Percentiles rank a stretch among this genome's conserved stretches.
Conservation (phyloP, 345 rosid species). For the Adansonia digitata region DNA sequence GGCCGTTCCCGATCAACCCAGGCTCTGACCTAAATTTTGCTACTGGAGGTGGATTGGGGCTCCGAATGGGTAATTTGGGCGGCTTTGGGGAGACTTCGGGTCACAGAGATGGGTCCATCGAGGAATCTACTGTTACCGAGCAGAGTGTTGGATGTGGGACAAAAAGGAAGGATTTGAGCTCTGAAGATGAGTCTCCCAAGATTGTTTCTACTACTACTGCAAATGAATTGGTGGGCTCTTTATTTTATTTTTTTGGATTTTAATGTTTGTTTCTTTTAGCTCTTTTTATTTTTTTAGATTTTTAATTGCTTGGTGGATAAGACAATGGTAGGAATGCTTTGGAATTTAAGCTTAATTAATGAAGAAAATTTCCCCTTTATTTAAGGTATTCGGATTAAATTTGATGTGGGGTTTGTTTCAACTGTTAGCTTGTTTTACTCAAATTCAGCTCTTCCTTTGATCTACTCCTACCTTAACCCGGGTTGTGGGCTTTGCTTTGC, state of each 20-base stretch:
- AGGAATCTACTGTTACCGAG: conserved; percentile 80
- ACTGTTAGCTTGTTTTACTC: background rate
- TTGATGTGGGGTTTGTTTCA: background rate
- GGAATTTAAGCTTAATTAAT: background rate
- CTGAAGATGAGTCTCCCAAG: conserved; percentile 66
- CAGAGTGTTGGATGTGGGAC: conserved; percentile 57
- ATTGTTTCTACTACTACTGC: conserved; percentile 72
- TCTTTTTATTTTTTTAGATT: background rate
- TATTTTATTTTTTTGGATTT: background rate
- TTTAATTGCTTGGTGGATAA: background rate
- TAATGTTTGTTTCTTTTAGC: background rate
- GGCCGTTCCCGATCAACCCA: conserved; percentile 62
- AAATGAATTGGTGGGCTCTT: conserved; percentile 59
- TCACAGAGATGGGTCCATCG: conserved; percentile 50
- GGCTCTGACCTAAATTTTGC: background rate
- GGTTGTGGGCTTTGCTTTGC: background rate
- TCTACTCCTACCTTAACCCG: background rate
- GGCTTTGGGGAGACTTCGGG: conserved; percentile 42
- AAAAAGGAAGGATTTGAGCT: conserved; percentile 67
- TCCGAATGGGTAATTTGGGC: conserved; percentile 27
- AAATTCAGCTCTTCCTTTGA: background rate
- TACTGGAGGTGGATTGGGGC: background rate
- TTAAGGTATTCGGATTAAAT: background rate
- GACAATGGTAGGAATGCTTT: background rate
- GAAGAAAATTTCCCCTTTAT: background rate